Base-by-base conservation (phyloP, 305 asterid species). In the Lippia alba region DNA sequence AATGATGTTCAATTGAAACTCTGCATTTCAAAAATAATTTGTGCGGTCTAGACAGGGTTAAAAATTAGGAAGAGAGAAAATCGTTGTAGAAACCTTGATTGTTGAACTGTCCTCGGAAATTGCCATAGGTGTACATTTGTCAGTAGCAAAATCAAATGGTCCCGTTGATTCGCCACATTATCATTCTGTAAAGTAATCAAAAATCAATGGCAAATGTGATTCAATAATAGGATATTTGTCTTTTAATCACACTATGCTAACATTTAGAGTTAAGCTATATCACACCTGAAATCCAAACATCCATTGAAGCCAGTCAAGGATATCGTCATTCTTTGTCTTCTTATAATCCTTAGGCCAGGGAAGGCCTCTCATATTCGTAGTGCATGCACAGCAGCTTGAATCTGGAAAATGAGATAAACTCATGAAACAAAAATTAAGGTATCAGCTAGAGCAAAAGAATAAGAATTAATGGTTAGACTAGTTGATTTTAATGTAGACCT, bases 331-430 rank as follows among this genome's bases (percentile, higher is more conserved):
- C 68, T 88, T 94, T 83, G 91, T 94, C 89, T 95, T 94, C 87
- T 92, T 94, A 82, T 92, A 85, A 75, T 94, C 99, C 85, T 88
- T 89, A 11, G 99, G 99, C 99, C 99, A 94, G 61, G 99, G 98
- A 74, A 94, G 97, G 72, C 97, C 97, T 78, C 97, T 83, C 32
- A 96, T 85, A 83, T 85, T 89, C 96, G 78, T n/a, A 94, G 94
- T 61, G 99, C 98, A 46, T 78, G 83, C 45, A 94, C 98, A 58
- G 97, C 97, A 32, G 99, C 96, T 86, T 94, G 97, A 70, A 94
- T 87, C 99, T 94, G 85, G 76, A 84, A 57, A 78, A 55, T 20
- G 63, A 59, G 51, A 50, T 34, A 64, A 69, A 69, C 61, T 49
- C 58, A 66, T 34, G 70, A 66, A 54, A 16, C 69, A 45, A 69